Conservation (phyloP, 2,329 filamentous ascomycete species). For the Botrytis cinerea region DNA sequence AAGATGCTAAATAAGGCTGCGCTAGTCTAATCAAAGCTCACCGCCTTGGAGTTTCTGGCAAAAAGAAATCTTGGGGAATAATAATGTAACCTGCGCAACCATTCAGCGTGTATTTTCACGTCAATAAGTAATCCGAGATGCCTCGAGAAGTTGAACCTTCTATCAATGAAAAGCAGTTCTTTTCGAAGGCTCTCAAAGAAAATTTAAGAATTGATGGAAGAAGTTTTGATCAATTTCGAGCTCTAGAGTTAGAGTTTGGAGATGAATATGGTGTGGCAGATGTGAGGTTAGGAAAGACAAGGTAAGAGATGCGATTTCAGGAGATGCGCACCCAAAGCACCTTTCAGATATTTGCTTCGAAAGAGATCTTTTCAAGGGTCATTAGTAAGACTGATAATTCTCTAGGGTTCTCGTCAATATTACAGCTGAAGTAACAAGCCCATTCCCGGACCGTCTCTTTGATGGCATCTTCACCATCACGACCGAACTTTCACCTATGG, state of each 20-base stretch:
- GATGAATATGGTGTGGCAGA: slow-evolving; percentile 90
- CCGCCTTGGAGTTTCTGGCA: slow-evolving; percentile 8
- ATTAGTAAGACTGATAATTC: not conserved
- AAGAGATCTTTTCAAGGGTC: not conserved
- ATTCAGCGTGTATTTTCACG: slow-evolving; percentile 1
- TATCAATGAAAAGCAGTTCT: slow-evolving; percentile 82
- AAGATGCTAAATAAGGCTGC: slow-evolving; percentile 10
- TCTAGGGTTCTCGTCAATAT: slow-evolving; percentile 78
- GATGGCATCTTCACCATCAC: slow-evolving; percentile 93
- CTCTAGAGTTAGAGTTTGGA: slow-evolving; percentile 77
- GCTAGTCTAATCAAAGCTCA: slow-evolving; percentile 6
- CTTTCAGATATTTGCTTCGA: not conserved
- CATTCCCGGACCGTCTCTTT: slow-evolving; percentile 85
- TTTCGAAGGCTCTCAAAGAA: slow-evolving; percentile 78
- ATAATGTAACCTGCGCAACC: not conserved
- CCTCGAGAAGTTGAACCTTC: slow-evolving; percentile 91
- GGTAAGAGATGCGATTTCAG: slow-evolving; percentile 52
- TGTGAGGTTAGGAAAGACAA: slow-evolving; percentile 85
- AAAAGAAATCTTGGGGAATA: slow-evolving; percentile 21
- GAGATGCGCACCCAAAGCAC: not conserved
- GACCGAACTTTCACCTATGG: slow-evolving; percentile 89
- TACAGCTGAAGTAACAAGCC: slow-evolving; percentile 83
- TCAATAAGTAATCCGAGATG: slow-evolving; percentile 54
- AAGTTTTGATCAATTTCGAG: slow-evolving; percentile 75
- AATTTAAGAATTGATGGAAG: slow-evolving; percentile 83